Evolutionary conservation across 768 basidiomycete genomes (phyloP).

Genomic region (Boletus rubroflammeus): DNA sequence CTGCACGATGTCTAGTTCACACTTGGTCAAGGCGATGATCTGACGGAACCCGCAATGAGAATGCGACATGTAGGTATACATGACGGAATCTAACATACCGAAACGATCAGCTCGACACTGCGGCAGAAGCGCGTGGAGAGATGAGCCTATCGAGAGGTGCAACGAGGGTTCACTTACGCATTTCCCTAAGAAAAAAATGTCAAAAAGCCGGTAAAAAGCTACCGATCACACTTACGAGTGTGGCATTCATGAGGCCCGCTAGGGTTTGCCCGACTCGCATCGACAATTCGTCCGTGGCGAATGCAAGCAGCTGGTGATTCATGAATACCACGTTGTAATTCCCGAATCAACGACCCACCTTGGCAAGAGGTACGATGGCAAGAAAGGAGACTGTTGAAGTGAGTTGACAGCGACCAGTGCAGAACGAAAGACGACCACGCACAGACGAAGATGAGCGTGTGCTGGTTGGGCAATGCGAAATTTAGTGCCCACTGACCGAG

Average conservation of each 20-base stretch:
- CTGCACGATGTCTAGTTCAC: constrained; percentile 78
- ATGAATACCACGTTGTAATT: constrained; percentile 1
- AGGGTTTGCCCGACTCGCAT: constrained; percentile 79
- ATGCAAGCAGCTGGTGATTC: constrained; percentile 58
- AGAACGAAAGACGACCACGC: constrained; percentile 27
- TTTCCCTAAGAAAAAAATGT: constrained; percentile 24
- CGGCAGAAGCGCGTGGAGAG: background rate
- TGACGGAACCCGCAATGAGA: constrained; percentile 23
- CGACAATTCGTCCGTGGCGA: constrained; percentile 84
- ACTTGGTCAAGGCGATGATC: constrained; percentile 80
- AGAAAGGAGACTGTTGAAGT: constrained; percentile 61
- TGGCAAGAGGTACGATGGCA: constrained; percentile 82
- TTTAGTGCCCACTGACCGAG: constrained; percentile 64
- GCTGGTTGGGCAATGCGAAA: constrained; percentile 47
- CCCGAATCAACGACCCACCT: constrained; percentile 37
- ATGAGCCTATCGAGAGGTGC: background rate
- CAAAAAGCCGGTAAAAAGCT: background rate
- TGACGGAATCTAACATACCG: constrained; percentile 39
- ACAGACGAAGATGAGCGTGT: constrained; percentile 76
- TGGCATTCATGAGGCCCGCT: constrained; percentile 83
- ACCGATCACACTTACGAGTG: constrained; percentile 47
- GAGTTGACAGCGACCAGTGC: background rate
- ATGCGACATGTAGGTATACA: background rate
- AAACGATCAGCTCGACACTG: constrained; percentile 63
- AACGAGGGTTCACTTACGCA: constrained; percentile 20